Evolutionary conservation across 768 basidiomycete species (phyloP).

Genomic region (Russula sp.): DNA sequence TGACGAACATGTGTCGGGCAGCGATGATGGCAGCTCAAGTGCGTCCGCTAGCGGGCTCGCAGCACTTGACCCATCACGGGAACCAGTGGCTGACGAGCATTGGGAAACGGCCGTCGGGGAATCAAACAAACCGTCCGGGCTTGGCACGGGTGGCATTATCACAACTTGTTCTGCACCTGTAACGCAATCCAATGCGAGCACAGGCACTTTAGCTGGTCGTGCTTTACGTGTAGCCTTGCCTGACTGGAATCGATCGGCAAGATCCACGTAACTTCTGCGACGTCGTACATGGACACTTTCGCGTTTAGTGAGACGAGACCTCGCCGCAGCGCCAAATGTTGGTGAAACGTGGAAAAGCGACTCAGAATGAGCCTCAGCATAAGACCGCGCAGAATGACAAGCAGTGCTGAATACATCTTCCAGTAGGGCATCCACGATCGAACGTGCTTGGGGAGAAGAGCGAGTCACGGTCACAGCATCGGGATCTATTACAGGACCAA

Average conservation of each 20-base stretch:
- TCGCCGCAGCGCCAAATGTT: conserved; percentile 56
- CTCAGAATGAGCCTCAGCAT: conserved; percentile 60
- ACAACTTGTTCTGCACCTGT: conserved; percentile 9
- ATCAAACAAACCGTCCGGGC: conserved; percentile 22
- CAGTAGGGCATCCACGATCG: conserved; percentile 72
- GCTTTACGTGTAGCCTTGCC: conserved; percentile 6
- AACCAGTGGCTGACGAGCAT: conserved; percentile 25
- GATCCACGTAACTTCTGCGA: conserved; percentile 46
- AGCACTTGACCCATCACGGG: conserved; percentile 17
- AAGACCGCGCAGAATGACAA: conserved; percentile 64
- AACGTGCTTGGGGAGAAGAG: conserved; percentile 60
- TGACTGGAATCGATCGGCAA: conserved; percentile 7
- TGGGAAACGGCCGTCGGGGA: conserved; percentile 26
- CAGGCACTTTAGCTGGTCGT: conserved; percentile 8
- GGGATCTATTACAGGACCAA: conserved; percentile 51
- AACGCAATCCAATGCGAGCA: conserved; percentile 18
- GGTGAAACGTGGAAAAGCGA: conserved; percentile 62
- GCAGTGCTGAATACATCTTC: conserved; percentile 77
- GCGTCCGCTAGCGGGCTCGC: conserved; percentile 17
- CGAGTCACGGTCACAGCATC: conserved; percentile 63
- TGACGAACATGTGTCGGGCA: conserved; percentile 29
- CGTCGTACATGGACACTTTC: conserved; percentile 69
- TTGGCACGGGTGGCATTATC: conserved; percentile 8
- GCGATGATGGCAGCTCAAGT: conserved; percentile 31
- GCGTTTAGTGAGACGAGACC: conserved; percentile 56